Evolutionary conservation across 345 rosid genomes (phyloP), one percentile per base, ranked within the genome.

Genomic region (Conringia planisiliqua): DNA sequence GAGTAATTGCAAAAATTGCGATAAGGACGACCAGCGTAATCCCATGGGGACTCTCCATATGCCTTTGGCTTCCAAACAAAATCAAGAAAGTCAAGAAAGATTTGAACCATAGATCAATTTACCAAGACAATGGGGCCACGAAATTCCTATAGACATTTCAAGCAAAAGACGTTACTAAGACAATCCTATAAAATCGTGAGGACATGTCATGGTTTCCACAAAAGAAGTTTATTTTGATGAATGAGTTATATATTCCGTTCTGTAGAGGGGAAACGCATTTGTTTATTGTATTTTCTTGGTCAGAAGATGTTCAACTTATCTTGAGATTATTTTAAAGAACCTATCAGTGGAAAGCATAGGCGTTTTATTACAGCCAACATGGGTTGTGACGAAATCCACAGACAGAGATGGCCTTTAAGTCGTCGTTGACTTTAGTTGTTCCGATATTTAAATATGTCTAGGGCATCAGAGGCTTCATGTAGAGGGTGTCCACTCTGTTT

Each of bases 261-360:
- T 52, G 26, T 38, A 16, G 8, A 17, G 4, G 20, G 27, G 30
- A 17, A 42, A 55, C 11, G 10, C 17, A 42, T 26, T 12, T 69
- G 24, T 11, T 18, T 69, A 40, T 17, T 39, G 2, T 16, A 61
- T 44, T 60, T 36, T 71, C 17, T 60, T 60, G 14, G 48, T n/a
- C 39, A 47, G 18, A n/a, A 60, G n/a, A 71, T 7, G 4, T 38
- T 48, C 52, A 48, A 72, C 59, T 71, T 62, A 62, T 59, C 68
- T 38, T 16, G 48, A 57, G 44, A 33, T 32, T 51, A 38, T 5
- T 66, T 22, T 22, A 54, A 52, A 55, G 18, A 11, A 11, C 40
- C 24, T 55, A 39, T 11, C 72, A 52, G 3, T 48, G 14, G 29
- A 35, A 35, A 33, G 16, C 6, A 29, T n/a, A 39, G 11, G 32